phyloP scores from a whole-genome alignment of 228 moss, liverwort and hornwort genomes.

The Sphagnum fallax region DNA sequence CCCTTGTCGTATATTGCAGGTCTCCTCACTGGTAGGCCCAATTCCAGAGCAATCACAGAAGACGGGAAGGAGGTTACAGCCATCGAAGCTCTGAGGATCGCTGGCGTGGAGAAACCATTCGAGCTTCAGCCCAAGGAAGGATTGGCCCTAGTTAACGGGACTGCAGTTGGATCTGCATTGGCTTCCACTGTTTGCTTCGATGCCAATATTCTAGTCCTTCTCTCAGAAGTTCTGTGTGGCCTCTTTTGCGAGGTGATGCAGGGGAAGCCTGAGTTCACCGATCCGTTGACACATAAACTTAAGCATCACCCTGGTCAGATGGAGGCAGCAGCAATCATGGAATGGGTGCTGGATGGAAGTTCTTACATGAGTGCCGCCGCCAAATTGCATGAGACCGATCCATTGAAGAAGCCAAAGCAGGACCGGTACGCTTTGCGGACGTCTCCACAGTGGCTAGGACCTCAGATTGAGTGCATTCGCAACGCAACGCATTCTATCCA shows the following conservation, averaged over 20 bases:
- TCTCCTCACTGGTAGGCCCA: conserved; percentile 14
- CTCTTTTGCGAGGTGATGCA: conserved; percentile 20
- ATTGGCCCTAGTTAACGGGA: conserved; percentile 39
- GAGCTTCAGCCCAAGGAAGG: conserved; percentile 46
- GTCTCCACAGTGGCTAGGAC: conserved; percentile 33
- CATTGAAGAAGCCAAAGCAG: conserved; percentile 23
- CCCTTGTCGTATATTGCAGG: conserved; percentile 23
- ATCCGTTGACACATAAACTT: conserved; percentile 18
- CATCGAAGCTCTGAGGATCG: conserved; percentile 16
- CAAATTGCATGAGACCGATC: conserved; percentile 25
- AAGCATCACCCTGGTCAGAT: conserved; percentile 29
- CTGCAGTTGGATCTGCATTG: conserved; percentile 21
- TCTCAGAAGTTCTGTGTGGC: conserved; percentile 12
- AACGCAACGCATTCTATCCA: conserved; percentile 20
- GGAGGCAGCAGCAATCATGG: conserved; percentile 26
- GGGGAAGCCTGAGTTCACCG: conserved; percentile 21
- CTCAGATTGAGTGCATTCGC: conserved; percentile 16
- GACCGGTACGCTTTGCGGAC: conserved; percentile 22
- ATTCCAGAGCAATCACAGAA: conserved; percentile 11
- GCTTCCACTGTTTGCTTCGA: conserved; percentile 28
- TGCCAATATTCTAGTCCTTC: conserved; percentile 24
- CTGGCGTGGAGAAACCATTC: conserved; percentile 18
- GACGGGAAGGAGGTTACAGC: conserved; percentile 6
- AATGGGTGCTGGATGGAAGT: conserved; percentile 22
- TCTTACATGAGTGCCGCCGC: conserved; percentile 22